phyloP scores from a whole-genome alignment of 2,329 filamentous ascomycete species.

The Aspergillus neoniger region DNA sequence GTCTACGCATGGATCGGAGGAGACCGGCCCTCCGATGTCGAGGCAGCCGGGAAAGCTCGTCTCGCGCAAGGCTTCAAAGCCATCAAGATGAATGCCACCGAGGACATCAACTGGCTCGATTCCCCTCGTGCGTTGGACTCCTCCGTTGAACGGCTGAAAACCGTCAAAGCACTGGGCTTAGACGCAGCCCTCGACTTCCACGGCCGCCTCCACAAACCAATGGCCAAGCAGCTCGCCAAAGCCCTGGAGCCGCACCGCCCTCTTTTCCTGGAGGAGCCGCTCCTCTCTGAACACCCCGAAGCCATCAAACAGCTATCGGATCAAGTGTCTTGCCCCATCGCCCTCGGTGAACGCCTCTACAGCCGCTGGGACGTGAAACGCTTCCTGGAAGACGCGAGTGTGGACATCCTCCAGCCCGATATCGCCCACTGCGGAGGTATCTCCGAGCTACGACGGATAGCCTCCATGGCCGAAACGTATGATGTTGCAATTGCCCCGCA shows the following conservation, averaged over 20 bases:
- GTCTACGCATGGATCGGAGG: constrained; percentile 81
- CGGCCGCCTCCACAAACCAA: constrained; percentile 74
- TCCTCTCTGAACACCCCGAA: constrained; percentile 69
- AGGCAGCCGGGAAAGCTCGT: constrained; percentile 56
- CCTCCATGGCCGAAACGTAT: constrained; percentile 70
- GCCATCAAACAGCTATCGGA: constrained; percentile 63
- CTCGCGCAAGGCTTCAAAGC: constrained; percentile 44
- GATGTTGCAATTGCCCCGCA: constrained; percentile 74
- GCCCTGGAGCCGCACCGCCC: constrained; percentile 67
- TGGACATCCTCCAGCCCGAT: constrained; percentile 74
- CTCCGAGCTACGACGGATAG: constrained; percentile 69
- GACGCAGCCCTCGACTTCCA: constrained; percentile 78
- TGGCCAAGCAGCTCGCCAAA: constrained; percentile 74
- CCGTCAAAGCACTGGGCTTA: constrained; percentile 69
- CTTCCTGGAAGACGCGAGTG: constrained; percentile 67
- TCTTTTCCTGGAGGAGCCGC: constrained; percentile 75
- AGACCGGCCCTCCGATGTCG: constrained; percentile 68
- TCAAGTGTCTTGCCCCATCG: constrained; percentile 65
- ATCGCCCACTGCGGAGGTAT: constrained; percentile 73
- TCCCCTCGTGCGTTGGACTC: constrained; percentile 64
- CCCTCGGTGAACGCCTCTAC: constrained; percentile 71
- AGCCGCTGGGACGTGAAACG: constrained; percentile 73
- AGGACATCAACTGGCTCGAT: constrained; percentile 75
- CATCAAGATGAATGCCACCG: constrained; percentile 78
- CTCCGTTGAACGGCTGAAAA: constrained; percentile 66